Evolutionary conservation across 352 stramenopile genomes (phyloP).

Genomic region (Phytophthora rubi): DNA sequence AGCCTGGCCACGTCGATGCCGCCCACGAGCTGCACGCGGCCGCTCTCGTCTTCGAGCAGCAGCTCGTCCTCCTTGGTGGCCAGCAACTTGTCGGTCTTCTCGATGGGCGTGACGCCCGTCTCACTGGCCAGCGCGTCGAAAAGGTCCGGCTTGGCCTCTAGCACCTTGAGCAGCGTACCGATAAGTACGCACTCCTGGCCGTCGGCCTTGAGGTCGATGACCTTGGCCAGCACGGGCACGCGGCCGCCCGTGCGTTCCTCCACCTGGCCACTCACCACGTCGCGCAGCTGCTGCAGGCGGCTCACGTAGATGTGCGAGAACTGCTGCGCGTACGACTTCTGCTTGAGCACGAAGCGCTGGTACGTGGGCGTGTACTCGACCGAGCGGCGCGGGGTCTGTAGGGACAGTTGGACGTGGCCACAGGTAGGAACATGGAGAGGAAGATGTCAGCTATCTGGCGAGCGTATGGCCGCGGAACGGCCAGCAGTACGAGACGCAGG

Average conservation of each 20-base stretch:
- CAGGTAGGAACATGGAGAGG: slow-evolving; percentile 10
- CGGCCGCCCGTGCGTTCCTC: slow-evolving; percentile 27
- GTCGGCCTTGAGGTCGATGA: slow-evolving; percentile 79
- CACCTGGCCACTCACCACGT: slow-evolving; percentile 56
- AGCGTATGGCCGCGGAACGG: background rate
- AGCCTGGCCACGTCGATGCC: slow-evolving; percentile 55
- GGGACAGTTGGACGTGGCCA: slow-evolving; percentile 2
- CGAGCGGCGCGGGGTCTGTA: slow-evolving; percentile 43
- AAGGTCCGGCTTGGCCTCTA: slow-evolving; percentile 78
- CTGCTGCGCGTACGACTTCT: slow-evolving; percentile 88
- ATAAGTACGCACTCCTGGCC: slow-evolving; percentile 76
- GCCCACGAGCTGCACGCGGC: slow-evolving; percentile 77
- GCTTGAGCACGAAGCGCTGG: slow-evolving; percentile 85
- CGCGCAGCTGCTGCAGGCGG: slow-evolving; percentile 74
- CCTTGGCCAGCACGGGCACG: slow-evolving; percentile 63
- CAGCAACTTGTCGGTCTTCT: slow-evolving; percentile 43
- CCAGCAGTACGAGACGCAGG: slow-evolving; percentile 1
- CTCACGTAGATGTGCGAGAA: slow-evolving; percentile 93
- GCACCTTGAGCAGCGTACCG: slow-evolving; percentile 85
- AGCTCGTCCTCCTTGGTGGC: slow-evolving; percentile 79
- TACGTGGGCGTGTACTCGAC: slow-evolving; percentile 52
- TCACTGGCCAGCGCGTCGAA: slow-evolving; percentile 82
- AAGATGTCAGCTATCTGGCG: slow-evolving; percentile 19
- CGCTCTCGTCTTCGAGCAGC: slow-evolving; percentile 90
- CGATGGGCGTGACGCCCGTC: slow-evolving; percentile 53